Evolutionary conservation across 164 flowering plant genomes (phyloP).

Genomic region (Hamamelis virginiana): DNA sequence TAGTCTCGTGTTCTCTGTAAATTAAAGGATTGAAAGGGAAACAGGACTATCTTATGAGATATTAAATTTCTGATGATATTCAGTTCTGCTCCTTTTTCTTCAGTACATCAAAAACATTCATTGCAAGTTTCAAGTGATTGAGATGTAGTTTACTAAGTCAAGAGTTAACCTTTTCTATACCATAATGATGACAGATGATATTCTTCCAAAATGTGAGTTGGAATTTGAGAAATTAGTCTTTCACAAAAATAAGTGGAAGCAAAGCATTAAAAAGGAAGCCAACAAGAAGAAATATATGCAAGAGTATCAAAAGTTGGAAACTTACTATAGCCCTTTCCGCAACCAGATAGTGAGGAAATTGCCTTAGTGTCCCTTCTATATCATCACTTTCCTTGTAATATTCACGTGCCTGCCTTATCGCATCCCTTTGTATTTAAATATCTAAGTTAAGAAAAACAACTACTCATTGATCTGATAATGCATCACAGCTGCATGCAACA

Average conservation of each 20-base stretch:
- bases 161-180: neutral
- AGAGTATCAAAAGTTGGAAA: conserved; percentile 4
- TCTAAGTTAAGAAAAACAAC: conserved; percentile 45
- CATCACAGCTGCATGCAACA: neutral
- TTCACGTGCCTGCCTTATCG: conserved; percentile 57
- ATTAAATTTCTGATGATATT: neutral
- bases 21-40: no score
- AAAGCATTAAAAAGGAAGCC: neutral
- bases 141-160: neutral
- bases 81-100: neutral
- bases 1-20: no score
- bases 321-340: conserved; percentile 94
- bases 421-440: conserved; percentile 58
- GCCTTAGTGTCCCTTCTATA: conserved; percentile 77
- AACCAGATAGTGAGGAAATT: conserved; percentile 71
- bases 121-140: neutral
- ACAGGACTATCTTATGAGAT: no score
- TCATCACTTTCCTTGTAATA: conserved; percentile 77
- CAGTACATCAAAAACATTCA: neutral
- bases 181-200: neutral
- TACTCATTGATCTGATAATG: neutral
- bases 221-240: neutral
- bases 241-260: neutral
- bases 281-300: conserved; percentile 1
- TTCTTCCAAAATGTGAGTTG: neutral